A percentile compares a stretch with the other conserved stretches of the same genome.
These are phyloP conservation scores for Blastobotrys proliferans DNA, from an alignment of 1,139 yeast species.

Conservation along the genomic window DNA sequence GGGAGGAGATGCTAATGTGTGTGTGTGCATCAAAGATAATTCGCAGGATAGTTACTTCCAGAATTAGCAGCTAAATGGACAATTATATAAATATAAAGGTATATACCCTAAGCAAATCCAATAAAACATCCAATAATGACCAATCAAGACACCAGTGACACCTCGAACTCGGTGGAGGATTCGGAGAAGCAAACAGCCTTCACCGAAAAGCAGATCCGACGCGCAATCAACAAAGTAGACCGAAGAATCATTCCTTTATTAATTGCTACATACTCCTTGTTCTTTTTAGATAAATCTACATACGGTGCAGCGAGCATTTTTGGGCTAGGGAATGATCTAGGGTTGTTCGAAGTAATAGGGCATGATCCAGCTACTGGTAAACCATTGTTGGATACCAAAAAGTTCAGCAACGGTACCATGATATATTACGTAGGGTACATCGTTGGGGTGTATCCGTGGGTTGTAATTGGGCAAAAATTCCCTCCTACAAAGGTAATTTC, in stretches of 20 bases:
- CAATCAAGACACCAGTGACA: too few relatives aligned
- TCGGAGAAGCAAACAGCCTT: too few relatives aligned
- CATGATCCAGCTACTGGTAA: constrained; percentile 34
- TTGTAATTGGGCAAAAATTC: constrained; percentile 45
- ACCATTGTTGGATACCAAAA: constrained; percentile 35
- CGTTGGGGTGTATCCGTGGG: constrained; percentile 41
- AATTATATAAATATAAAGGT: too few relatives aligned
- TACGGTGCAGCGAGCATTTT: constrained; percentile 9
- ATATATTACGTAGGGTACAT: constrained; percentile 46
- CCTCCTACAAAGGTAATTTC: constrained; percentile 44
- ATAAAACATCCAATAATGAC: too few relatives aligned
- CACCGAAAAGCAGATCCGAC: constrained; percentile 8
- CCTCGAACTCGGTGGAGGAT: too few relatives aligned
- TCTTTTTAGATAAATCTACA: constrained; percentile 35
- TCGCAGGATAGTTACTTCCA: too few relatives aligned
- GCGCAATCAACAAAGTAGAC: constrained; percentile 10
- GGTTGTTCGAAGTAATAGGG: constrained; percentile 20
- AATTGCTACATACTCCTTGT: constrained; percentile 12
- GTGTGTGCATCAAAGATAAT: too few relatives aligned
- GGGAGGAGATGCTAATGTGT: too few relatives aligned
- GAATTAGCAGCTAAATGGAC: too few relatives aligned
- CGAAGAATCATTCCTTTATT: constrained; percentile 14
- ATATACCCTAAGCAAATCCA: too few relatives aligned
- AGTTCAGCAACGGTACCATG: constrained; percentile 46
- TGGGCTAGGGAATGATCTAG: constrained; percentile 10